Base-by-base conservation (phyloP, 2,329 filamentous ascomycete species). In the Fusarium beomiforme region DNA sequence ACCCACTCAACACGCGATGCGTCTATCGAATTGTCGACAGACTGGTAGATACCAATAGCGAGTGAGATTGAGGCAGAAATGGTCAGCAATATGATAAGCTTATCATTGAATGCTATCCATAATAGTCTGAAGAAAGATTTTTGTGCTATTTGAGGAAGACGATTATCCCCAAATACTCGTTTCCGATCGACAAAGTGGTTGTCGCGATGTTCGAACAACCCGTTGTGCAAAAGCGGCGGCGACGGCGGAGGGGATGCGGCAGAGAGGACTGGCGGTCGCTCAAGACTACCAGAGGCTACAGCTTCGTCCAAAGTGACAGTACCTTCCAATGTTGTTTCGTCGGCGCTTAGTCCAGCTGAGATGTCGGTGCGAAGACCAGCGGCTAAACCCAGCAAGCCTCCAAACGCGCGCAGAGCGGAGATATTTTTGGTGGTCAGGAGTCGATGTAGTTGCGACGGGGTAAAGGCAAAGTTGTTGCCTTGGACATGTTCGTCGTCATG, bases 81-180 rank as follows among this genome's bases (percentile, higher is more conserved):
- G 2, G 91, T 91, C 64, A 94, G 84, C 8, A 94, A 82, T 59
- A 94, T 92, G 56, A 94, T 83, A 14, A 95, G 89, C 75, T 94
- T 95, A 80, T 95, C 92, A 77, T 94, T 94, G 81, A 93, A 93
- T 2, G 92, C 92, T 75, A 93, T 91, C 92, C 92, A 95, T 69
- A 81, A 74, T 54, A 94, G 82, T 75, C 90, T 85, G 66, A 91
- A 83, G 55, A 94, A 89, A 41, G 85, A 90, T 78, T 93, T 94
- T 26, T 90, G 84, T 75, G 92, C 92, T 74, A 88, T 88, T 71
- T 89, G 89, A 0, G 77, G 81, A 3, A 78, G 76, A 11, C 76
- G 76, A 53, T 94, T 94, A 69, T 89, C 87, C 57, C 88, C 89
- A 77, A 89, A 95, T 11, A 94, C 84, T 37, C 91, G 89, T 76